Conservation (phyloP, 2,329 filamentous ascomycete genomes). For the Cytospora piceicola region DNA sequence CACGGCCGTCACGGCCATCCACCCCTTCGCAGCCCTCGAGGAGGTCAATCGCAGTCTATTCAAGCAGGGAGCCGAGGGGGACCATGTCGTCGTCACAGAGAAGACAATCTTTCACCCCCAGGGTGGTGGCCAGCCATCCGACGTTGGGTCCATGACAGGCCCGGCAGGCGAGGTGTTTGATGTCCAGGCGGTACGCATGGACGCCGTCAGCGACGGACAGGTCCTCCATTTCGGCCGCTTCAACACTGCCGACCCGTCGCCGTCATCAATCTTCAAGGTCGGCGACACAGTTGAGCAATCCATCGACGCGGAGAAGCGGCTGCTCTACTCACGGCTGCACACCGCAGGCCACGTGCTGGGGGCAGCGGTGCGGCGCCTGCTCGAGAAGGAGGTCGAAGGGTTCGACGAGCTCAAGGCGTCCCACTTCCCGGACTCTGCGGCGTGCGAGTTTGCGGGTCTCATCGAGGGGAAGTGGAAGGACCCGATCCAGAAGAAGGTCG, state of each 20-base stretch:
- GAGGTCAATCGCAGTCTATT: conserved; percentile 58
- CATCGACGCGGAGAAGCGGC: conserved; percentile 64
- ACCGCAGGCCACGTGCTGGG: conserved; percentile 76
- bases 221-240: conserved; percentile 71
- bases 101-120: conserved; percentile 77
- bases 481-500: conserved; percentile 62
- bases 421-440: conserved; percentile 70
- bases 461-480: conserved; percentile 68
- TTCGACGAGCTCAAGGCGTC: conserved; percentile 73
- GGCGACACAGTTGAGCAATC: conserved; percentile 56
- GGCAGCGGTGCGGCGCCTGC: conserved; percentile 64
- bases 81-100: conserved; percentile 63
- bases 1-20: conserved; percentile 51
- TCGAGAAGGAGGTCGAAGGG: conserved; percentile 53
- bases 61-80: conserved; percentile 53
- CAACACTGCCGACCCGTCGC: conserved; percentile 20
- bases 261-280: conserved; percentile 40
- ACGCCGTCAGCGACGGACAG: conserved; percentile 51
- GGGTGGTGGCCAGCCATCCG: conserved; percentile 74
- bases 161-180: conserved; percentile 45
- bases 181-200: conserved; percentile 62
- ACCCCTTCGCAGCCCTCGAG: conserved; percentile 54
- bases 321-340: conserved; percentile 69
- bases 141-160: conserved; percentile 60
- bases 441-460: conserved; percentile 68